Evolutionary conservation across 1,284 basidiomycete species (phyloP).

Genomic region (Fomes fomentarius): DNA sequence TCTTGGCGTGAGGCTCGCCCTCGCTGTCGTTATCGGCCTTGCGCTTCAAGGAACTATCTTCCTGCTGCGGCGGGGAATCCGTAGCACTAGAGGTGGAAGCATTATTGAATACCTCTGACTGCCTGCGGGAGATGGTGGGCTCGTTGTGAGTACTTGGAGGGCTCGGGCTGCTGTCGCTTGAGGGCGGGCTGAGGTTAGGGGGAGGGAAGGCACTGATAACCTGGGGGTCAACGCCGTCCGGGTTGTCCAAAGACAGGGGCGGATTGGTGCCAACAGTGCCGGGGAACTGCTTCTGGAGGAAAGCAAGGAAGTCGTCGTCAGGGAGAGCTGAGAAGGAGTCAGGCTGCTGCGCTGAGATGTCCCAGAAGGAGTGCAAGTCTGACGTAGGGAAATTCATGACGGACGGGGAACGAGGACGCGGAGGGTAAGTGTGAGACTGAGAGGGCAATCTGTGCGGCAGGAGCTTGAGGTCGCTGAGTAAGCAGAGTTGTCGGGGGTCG

Average conservation of each 20-base stretch:
- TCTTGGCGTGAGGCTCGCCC: conserved; percentile 64
- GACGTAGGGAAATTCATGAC: conserved; percentile 38
- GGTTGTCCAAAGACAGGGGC: conserved; percentile 32
- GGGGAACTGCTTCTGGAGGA: conserved; percentile 75
- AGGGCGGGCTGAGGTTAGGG: conserved; percentile 43
- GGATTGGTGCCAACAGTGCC: conserved; percentile 28
- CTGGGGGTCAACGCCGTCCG: conserved; percentile 59
- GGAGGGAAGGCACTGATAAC: conserved; percentile 46
- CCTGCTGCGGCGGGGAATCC: conserved; percentile 28
- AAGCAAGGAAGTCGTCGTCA: conserved; percentile 77
- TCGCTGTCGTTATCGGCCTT: conserved; percentile 66
- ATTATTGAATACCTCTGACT: conserved; percentile 36
- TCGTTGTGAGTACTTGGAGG: conserved; percentile 53
- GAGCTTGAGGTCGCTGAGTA: conserved; percentile 23
- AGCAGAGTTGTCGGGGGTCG: conserved; percentile 7
- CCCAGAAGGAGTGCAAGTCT: conserved; percentile 59
- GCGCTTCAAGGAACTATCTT: conserved; percentile 61
- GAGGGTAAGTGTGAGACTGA: conserved; percentile 15
- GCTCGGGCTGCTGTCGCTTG: conserved; percentile 71
- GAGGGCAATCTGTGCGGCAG: conserved; percentile 15
- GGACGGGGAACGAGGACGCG: conserved; percentile 11
- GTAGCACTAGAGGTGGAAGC: conserved; percentile 11
- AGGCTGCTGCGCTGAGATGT: conserved; percentile 56
- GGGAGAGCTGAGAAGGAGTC: conserved; percentile 63
- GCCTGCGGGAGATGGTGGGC: conserved; percentile 34